Conservation (phyloP, 179 eudicot species). For the Carnegiea gigantea region DNA sequence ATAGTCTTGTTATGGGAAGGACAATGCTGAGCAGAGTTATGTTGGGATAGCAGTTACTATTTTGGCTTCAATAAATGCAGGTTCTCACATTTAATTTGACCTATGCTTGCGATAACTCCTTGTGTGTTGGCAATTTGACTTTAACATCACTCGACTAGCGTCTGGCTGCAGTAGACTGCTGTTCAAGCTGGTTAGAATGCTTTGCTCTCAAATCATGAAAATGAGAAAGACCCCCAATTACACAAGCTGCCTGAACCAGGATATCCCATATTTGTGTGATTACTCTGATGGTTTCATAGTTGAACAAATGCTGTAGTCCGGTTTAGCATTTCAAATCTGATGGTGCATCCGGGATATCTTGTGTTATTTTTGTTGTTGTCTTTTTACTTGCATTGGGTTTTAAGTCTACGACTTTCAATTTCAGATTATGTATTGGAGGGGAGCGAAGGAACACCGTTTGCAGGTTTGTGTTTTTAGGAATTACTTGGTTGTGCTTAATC, state of each 20-base stretch:
- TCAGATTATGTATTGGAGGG: slow-evolving; percentile 72
- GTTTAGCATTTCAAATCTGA: neutral
- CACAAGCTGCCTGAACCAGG: neutral
- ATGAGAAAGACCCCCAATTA: neutral
- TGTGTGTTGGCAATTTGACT: neutral
- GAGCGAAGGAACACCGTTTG: slow-evolving; percentile 98
- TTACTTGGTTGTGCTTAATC: neutral
- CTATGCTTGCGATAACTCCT: neutral
- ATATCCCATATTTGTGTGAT: neutral
- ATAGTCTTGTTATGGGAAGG: neutral
- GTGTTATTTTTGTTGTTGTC: neutral
- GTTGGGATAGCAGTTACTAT: neutral
- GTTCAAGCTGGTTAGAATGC: neutral
- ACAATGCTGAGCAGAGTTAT: neutral
- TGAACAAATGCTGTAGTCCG: neutral
- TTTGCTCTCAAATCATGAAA: neutral
- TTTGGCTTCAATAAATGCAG: neutral
- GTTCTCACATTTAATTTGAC: neutral
- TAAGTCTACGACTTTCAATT: neutral
- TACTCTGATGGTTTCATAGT: neutral
- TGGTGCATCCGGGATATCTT: neutral
- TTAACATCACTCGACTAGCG: neutral
- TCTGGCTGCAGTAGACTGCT: neutral
- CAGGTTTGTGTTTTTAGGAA: slow-evolving; percentile 55
- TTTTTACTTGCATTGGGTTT: neutral